Percentiles rank a stretch among this genome's conserved stretches.
phyloP scores from a whole-genome alignment of 768 basidiomycete species.

The Mycena epipterygia region DNA sequence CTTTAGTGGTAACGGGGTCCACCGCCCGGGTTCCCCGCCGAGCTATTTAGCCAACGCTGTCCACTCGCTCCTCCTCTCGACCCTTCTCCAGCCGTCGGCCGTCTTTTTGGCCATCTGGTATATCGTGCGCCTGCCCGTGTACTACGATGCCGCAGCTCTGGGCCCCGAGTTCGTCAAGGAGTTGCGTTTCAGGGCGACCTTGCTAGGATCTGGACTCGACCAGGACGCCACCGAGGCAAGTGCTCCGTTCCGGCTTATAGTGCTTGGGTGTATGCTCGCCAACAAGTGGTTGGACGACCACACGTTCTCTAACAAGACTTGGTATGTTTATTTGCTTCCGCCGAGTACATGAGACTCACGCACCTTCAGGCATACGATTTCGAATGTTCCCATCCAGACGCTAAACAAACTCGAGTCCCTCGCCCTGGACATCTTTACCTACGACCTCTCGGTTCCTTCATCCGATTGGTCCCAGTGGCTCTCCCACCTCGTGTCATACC shows the following conservation, averaged over 20 bases:
- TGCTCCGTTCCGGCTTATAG: slow-evolving; percentile 80
- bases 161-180: slow-evolving; percentile 70
- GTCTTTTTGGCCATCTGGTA: slow-evolving; percentile 87
- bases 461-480: slow-evolving; percentile 82
- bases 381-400: slow-evolving; percentile 76
- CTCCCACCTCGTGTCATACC: slow-evolving; percentile 72
- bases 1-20: slow-evolving; percentile 46
- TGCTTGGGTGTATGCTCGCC: slow-evolving; percentile 87
- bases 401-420: slow-evolving; percentile 81
- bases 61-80: slow-evolving; percentile 82
- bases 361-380: slow-evolving; percentile 80
- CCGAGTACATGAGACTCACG: slow-evolving; percentile 18
- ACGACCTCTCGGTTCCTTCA: slow-evolving; percentile 77
- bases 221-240: slow-evolving; percentile 66
- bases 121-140: slow-evolving; percentile 81
- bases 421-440: slow-evolving; percentile 76
- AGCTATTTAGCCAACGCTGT: slow-evolving; percentile 69
- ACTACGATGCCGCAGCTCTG: slow-evolving; percentile 66
- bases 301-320: slow-evolving; percentile 91
- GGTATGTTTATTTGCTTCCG: slow-evolving; percentile 60
- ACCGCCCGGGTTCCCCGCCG: slow-evolving; percentile 64
- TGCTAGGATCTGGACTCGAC: slow-evolving; percentile 70
- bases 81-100: slow-evolving; percentile 85
- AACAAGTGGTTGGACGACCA: slow-evolving; percentile 94
- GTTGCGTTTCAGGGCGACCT: slow-evolving; percentile 71